phyloP scores from a whole-genome alignment of 352 stramenopile genomes.

The Pythium rhizo-oryzae region DNA sequence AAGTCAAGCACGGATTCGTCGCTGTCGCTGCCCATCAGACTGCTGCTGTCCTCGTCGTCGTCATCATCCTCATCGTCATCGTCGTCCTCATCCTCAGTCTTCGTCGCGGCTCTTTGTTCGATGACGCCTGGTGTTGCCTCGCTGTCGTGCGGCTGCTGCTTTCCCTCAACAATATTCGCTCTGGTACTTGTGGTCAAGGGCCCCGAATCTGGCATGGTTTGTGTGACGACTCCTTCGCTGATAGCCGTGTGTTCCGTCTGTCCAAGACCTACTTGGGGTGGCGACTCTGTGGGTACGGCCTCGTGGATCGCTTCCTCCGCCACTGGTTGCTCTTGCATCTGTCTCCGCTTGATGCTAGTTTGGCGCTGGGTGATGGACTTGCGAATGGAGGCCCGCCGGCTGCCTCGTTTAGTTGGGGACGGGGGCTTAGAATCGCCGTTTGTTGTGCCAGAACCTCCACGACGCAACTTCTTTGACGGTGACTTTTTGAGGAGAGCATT shows the following conservation, averaged over 20 bases:
- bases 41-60: constrained; percentile 18
- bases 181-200: not conserved
- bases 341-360: constrained; percentile 22
- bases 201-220: not conserved
- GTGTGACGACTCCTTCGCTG: not conserved
- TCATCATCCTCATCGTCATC: constrained; percentile 25
- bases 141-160: not conserved
- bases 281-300: not conserved
- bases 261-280: not conserved
- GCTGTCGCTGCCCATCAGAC: constrained; percentile 21
- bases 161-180: no score
- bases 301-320: not conserved
- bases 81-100: constrained; percentile 7
- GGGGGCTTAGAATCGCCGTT: not conserved
- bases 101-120: not conserved
- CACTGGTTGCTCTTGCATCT: constrained; percentile 5
- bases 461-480: constrained; percentile 10
- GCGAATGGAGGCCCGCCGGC: constrained; percentile 18
- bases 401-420: constrained; percentile 13
- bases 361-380: constrained; percentile 17
- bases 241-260: not conserved
- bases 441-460: not conserved
- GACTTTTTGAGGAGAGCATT: not conserved
- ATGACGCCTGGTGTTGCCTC: not conserved
- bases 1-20: constrained; percentile 29